A percentile compares a stretch with the other conserved stretches of the same genome.
Conservation (phyloP, 2,329 filamentous ascomycete genomes). For the Colletotrichum noveboracense region DNA sequence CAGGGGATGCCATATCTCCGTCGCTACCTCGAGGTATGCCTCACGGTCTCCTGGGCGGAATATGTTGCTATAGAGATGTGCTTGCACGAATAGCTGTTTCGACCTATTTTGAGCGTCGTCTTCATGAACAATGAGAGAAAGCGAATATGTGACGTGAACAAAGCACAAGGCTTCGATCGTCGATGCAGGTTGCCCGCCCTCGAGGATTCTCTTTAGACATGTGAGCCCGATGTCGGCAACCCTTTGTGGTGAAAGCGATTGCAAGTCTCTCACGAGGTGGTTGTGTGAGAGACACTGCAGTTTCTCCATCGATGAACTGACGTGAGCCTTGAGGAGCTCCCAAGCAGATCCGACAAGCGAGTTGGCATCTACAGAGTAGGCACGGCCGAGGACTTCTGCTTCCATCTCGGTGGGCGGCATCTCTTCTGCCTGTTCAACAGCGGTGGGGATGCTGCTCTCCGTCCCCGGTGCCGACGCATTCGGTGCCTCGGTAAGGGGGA, state of each 20-base stretch:
- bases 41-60: slow-evolving; percentile 41
- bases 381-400: slow-evolving; percentile 10
- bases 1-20: slow-evolving; percentile 54
- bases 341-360: slow-evolving; percentile 48
- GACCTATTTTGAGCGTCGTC: slow-evolving; percentile 40
- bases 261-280: slow-evolving; percentile 45
- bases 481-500: slow-evolving; percentile 40
- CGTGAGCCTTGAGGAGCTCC: slow-evolving; percentile 51
- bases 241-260: slow-evolving; percentile 38
- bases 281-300: slow-evolving; percentile 45
- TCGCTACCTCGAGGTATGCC: slow-evolving; percentile 48
- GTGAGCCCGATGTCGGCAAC: slow-evolving; percentile 48
- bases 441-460: slow-evolving; percentile 37
- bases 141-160: slow-evolving; percentile 55
- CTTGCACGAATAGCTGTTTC: slow-evolving; percentile 50
- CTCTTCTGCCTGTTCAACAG: slow-evolving; percentile 32
- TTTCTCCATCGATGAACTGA: slow-evolving; percentile 49
- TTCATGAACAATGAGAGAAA: slow-evolving; percentile 52
- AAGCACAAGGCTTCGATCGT: slow-evolving; percentile 55
- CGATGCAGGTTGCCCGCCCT: slow-evolving; percentile 39
- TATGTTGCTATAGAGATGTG: slow-evolving; percentile 46
- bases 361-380: slow-evolving; percentile 35
- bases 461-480: slow-evolving; percentile 37
- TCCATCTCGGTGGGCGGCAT: background rate
- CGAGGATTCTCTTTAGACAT: slow-evolving; percentile 43